Base-by-base conservation (phyloP, 768 basidiomycete species). In the Collybiopsis luxurians region DNA sequence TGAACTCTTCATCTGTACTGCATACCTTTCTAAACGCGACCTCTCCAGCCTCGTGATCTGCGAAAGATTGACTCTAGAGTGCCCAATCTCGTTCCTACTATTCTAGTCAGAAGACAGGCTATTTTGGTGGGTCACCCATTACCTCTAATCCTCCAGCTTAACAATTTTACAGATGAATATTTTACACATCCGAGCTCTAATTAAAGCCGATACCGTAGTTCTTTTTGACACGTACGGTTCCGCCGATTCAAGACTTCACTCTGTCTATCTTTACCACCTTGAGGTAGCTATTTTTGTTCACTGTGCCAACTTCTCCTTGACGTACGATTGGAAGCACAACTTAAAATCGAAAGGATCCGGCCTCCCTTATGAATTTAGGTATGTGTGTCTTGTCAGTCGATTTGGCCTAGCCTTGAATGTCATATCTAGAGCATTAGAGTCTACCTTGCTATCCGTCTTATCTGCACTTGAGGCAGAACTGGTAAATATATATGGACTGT, bases 381-480 rank as follows among this genome's bases (percentile, higher is more conserved):
- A 69, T 63, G 64, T 48, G 10, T 21, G 11, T n/a, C 1, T 39
- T 36, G 17, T 46, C n/a, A n/a, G 47, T 12, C 15, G 19, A 28
- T 36, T 26, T 28, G 49, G 61, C 59, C 60, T 59, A 58, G 63
- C 49, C 53, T 65, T 56, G 59, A 60, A 59, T 48, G 55, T 57
- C 58, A 44, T 55, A 57, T 38, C n/a, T 67, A 95, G 95, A 54
- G 96, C 96, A 2, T 78, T 98, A 38, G 96, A 98, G 64, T 95
- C 95, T 1, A 87, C 97, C 56, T 77, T 98, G 42, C 82, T 96
- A 40, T 96, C 94, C 39, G 92, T 96, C 10, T 74, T 95, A 56
- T 91, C 90, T 61, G 95, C 96, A 4, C 77, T 98, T 23, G 96
- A 98, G 73, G 93, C 94, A 30, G 96, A 98, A 73, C 90, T 98